Conservation (phyloP, 129 eudicot genomes). For the Centrapalus pauciflorus region DNA sequence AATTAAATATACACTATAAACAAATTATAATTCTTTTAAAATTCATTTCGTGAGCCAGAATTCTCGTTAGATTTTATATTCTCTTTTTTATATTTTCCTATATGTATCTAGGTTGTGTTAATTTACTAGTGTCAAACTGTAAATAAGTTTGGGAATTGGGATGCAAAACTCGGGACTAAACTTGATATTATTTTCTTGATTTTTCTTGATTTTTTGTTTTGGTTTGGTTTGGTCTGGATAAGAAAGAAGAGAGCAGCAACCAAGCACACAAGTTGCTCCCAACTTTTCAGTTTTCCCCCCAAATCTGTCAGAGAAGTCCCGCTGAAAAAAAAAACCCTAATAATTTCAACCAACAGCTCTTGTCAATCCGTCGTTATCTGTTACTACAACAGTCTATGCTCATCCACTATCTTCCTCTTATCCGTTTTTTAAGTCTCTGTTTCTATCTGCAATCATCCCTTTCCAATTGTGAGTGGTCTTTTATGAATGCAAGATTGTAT, state of each 20-base stretch:
- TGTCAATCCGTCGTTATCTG: background rate
- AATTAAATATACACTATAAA: too few species aligned
- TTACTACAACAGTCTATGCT: background rate
- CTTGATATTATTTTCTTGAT: too few species aligned
- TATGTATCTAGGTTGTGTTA: too few species aligned
- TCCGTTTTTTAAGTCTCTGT: background rate
- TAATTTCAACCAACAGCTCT: background rate
- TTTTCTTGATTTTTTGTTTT: too few species aligned
- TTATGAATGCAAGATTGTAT: background rate
- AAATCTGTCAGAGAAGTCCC: background rate
- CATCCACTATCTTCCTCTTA: slow-evolving; percentile 8
- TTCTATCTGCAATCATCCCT: slow-evolving; percentile 12
- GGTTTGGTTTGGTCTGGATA: too few species aligned
- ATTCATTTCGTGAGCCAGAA: too few species aligned
- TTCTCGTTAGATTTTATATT: too few species aligned
- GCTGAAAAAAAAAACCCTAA: slow-evolving; percentile 16
- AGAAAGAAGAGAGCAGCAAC: background rate
- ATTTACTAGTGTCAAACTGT: too few species aligned
- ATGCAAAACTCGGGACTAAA: too few species aligned
- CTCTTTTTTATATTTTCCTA: too few species aligned
- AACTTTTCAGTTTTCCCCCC: background rate
- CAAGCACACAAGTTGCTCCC: slow-evolving; percentile 15
- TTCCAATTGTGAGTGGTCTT: background rate
- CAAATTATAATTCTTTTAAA: too few species aligned
- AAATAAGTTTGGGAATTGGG: too few species aligned